phyloP scores from a whole-genome alignment of 1,139 yeast genomes.

The Blastobotrys petasosporus region DNA sequence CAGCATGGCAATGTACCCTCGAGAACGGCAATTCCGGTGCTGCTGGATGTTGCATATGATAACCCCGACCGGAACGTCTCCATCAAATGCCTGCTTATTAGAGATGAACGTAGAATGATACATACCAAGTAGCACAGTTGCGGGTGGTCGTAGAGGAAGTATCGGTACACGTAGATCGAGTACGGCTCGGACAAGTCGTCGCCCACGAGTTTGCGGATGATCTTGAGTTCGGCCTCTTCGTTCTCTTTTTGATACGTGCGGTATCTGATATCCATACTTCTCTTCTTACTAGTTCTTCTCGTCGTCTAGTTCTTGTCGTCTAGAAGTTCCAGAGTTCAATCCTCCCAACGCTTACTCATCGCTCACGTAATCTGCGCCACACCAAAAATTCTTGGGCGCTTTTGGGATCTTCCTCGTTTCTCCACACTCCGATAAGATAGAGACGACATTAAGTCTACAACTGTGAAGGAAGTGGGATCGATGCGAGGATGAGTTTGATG shows the following conservation, averaged over 20 bases:
- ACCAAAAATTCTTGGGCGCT: no score
- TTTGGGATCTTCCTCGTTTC: no score
- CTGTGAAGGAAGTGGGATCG: neutral
- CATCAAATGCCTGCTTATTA: conserved; percentile 28
- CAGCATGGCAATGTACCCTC: conserved; percentile 96
- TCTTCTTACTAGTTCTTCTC: no score
- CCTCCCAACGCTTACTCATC: no score
- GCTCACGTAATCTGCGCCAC: neutral
- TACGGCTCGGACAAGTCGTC: conserved; percentile 67
- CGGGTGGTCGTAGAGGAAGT: conserved; percentile 67
- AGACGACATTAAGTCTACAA: no score
- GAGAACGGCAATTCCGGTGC: conserved; percentile 57
- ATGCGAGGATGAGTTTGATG: conserved; percentile 4
- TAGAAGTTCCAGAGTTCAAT: no score
- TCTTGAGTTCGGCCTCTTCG: conserved; percentile 29
- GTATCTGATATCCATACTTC: conserved; percentile 20
- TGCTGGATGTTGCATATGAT: conserved; percentile 79
- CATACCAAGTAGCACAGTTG: conserved; percentile 49
- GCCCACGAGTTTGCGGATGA: conserved; percentile 45
- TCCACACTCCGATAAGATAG: neutral
- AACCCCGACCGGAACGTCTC: conserved; percentile 56
- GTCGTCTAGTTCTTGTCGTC: no score
- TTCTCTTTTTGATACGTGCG: conserved; percentile 29
- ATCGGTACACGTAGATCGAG: conserved; percentile 63
- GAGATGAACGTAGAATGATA: neutral